phyloP scores from a whole-genome alignment of 1,284 basidiomycete species.

The Boletus hoseneyae region DNA sequence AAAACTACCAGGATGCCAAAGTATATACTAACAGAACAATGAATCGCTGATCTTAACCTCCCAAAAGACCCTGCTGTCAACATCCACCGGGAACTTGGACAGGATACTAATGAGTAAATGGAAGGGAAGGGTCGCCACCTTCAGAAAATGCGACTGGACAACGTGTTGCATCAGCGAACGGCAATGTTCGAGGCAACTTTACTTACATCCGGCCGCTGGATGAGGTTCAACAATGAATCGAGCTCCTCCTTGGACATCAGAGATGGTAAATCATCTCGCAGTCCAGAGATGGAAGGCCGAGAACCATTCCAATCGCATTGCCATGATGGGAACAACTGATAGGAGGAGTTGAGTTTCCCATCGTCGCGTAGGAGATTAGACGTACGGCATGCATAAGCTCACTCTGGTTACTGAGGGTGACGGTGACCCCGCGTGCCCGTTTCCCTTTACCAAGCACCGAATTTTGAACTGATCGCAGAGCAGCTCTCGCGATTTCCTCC shows the following conservation, averaged over 20 bases:
- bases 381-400: constrained; percentile 74
- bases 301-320: constrained; percentile 68
- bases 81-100: constrained; percentile 69
- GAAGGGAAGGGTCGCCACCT: constrained; percentile 76
- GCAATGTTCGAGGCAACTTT: constrained; percentile 4
- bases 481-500: constrained; percentile 57
- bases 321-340: constrained; percentile 74
- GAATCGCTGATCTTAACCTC: constrained; percentile 54
- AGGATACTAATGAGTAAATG: constrained; percentile 68
- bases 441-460: constrained; percentile 72
- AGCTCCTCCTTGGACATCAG: constrained; percentile 65
- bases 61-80: constrained; percentile 72
- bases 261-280: constrained; percentile 54
- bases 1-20: background rate
- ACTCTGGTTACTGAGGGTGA: constrained; percentile 71
- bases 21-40: constrained; percentile 53
- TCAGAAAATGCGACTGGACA: constrained; percentile 73
- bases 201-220: constrained; percentile 71
- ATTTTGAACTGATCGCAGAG: constrained; percentile 60
- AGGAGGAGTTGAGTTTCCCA: constrained; percentile 7
- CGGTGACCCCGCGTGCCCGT: constrained; percentile 73
- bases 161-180: constrained; percentile 7
- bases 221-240: constrained; percentile 58
- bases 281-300: constrained; percentile 59
- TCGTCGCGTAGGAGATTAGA: constrained; percentile 11